Evolutionary conservation across 2,329 filamentous ascomycete genomes (phyloP), one percentile per base, ranked within the genome.

Genomic region (Orbilia ellipsospora): DNA sequence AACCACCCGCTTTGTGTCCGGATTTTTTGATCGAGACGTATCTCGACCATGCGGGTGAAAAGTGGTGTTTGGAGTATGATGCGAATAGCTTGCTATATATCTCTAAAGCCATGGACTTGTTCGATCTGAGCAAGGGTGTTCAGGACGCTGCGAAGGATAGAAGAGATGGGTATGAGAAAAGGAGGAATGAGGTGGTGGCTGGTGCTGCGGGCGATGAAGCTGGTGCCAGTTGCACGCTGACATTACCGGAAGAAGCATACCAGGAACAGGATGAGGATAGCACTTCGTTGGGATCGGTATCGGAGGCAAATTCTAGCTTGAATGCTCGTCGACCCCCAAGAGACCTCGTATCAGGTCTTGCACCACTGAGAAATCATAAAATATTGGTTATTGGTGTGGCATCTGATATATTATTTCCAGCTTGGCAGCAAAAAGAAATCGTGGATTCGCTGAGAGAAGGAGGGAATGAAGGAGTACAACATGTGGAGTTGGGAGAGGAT

Each of bases 1-100:
- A 92, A 79, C 93, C 92, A 2, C 95, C 95, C 0, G 95, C 95
- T 0, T 84, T 99, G n/a, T 99, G 95, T 80, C 94, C 95, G 0
- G 95, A 99, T 81, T 99, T 98, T 81, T 86, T 99, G 23, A 97
- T 99, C 78, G 95, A 99, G 84, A 99, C 95, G 0, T 99, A 99
- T 81, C 88, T 99, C 16, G 95, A 99, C 82, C 95, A 99, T 80
- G 95, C 95, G 0, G 95, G 95, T 18, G 95, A 99, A 84, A 99
- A 99, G 83, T 99, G 96, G 85, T 97, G 93, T 81, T 86, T 99
- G 26, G 94, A 95, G 77, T 98, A 98, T 81, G 95, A 99, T 80
- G 89, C 95, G 26, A 99, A 99, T 83, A 97, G 93, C 80, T 84
- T 98, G 45, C 85, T 99, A 1, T 99, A 99, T 82, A 92, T 99